Evolutionary conservation across 257 asterid species (phyloP).

Genomic region (Fraxinus excelsior): DNA sequence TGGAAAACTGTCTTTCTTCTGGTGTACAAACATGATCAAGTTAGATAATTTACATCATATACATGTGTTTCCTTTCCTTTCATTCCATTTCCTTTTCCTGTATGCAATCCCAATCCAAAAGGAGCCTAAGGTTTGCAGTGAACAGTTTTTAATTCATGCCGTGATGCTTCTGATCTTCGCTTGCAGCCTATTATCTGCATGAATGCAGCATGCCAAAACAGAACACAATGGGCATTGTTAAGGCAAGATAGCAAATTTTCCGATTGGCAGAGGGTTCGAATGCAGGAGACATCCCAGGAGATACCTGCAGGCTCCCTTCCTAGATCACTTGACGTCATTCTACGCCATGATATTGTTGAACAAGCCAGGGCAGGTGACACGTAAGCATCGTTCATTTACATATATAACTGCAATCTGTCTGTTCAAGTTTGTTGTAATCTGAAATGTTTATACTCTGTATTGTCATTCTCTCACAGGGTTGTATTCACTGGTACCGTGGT

Average conservation of each 20-base stretch:
- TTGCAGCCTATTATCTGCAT: conserved; percentile 92
- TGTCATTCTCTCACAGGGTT: conserved; percentile 58
- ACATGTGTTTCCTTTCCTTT: no score
- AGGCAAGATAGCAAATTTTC: conserved; percentile 98
- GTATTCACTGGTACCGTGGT: conserved; percentile 87
- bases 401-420: not conserved
- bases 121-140: not conserved
- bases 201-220: conserved; percentile 86
- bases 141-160: not conserved
- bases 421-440: conserved; percentile 4
- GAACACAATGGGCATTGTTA: conserved; percentile 81
- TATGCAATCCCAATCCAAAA: not conserved
- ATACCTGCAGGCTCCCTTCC: conserved; percentile 98
- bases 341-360: conserved; percentile 91
- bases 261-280: conserved; percentile 97
- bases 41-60: not conserved
- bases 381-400: conserved; percentile 41
- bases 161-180: not conserved
- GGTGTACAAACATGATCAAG: not conserved
- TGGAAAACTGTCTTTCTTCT: not conserved
- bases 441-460: conserved; percentile 12
- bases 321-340: conserved; percentile 92
- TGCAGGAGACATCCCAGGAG: conserved; percentile 96
- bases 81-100: not conserved
- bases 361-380: conserved; percentile 98